Percentiles rank a stretch among this genome's conserved stretches.
Conservation (phyloP, 2,329 filamentous ascomycete genomes). For the Xylogone sp. region DNA sequence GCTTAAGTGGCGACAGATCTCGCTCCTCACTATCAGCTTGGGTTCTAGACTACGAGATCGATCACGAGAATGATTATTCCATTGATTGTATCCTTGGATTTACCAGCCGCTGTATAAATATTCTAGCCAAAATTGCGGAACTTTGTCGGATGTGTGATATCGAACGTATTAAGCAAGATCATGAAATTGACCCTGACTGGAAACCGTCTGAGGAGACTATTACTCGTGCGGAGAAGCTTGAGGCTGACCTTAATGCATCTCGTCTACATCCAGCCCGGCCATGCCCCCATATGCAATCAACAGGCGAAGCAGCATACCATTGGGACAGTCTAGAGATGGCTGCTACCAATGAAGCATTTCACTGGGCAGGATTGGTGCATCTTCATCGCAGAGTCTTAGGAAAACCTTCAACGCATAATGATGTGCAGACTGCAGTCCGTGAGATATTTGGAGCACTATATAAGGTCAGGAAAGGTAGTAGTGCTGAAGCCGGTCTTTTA, state of each 20-base stretch:
- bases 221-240: slow-evolving; percentile 54
- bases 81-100: slow-evolving; percentile 83
- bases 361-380: slow-evolving; percentile 75
- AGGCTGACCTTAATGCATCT: slow-evolving; percentile 57
- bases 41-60: slow-evolving; percentile 41
- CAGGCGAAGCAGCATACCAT: slow-evolving; percentile 44
- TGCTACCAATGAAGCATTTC: slow-evolving; percentile 74
- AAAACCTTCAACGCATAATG: slow-evolving; percentile 49
- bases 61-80: slow-evolving; percentile 58
- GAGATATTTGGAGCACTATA: slow-evolving; percentile 60
- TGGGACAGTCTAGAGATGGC: slow-evolving; percentile 62
- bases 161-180: slow-evolving; percentile 54
- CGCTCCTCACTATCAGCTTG: slow-evolving; percentile 20
- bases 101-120: slow-evolving; percentile 65
- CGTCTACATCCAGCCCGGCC: slow-evolving; percentile 34
- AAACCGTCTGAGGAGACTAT: slow-evolving; percentile 50
- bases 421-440: slow-evolving; percentile 60
- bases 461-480: slow-evolving; percentile 60
- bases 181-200: slow-evolving; percentile 52
- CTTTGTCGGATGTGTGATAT: slow-evolving; percentile 66
- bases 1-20: slow-evolving; percentile 54
- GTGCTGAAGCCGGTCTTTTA: slow-evolving; percentile 69
- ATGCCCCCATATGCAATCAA: slow-evolving; percentile 41
- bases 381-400: slow-evolving; percentile 70
- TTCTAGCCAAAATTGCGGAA: slow-evolving; percentile 69